These are phyloP conservation scores for Pseudopithomyces maydicus DNA, from an alignment of 2,329 filamentous ascomycete species.

Conservation along the genomic window DNA sequence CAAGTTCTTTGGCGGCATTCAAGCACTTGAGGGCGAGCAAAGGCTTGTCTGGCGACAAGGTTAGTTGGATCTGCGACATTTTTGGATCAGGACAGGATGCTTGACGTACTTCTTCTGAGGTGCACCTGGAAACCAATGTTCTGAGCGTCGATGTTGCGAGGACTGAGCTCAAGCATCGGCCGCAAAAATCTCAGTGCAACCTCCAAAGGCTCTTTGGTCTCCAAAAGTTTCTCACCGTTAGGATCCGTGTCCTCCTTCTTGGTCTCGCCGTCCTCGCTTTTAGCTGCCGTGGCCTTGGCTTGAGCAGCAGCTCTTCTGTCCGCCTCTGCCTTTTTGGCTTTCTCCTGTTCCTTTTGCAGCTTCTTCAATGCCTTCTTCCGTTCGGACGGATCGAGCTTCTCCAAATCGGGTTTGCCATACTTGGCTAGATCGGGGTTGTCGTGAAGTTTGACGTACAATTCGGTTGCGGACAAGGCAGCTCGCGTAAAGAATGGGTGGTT, in stretches of 20 bases:
- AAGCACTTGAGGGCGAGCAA: slow-evolving; percentile 87
- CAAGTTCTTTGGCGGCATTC: slow-evolving; percentile 71
- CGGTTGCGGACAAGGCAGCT: slow-evolving; percentile 79
- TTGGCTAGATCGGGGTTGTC: slow-evolving; percentile 74
- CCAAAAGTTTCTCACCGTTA: slow-evolving; percentile 76
- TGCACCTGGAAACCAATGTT: slow-evolving; percentile 89
- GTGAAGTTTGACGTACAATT: slow-evolving; percentile 77
- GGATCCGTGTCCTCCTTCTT: slow-evolving; percentile 95
- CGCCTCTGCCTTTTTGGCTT: slow-evolving; percentile 77
- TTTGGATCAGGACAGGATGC: neutral
- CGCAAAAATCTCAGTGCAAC: slow-evolving; percentile 86
- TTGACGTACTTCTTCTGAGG: slow-evolving; percentile 74
- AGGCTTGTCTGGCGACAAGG: slow-evolving; percentile 70
- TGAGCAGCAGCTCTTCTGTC: slow-evolving; percentile 80
- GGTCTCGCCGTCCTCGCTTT: slow-evolving; percentile 64
- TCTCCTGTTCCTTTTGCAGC: slow-evolving; percentile 74
- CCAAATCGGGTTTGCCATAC: slow-evolving; percentile 63
- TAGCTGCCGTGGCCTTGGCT: slow-evolving; percentile 61
- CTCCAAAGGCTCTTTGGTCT: slow-evolving; percentile 80
- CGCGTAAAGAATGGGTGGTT: slow-evolving; percentile 93
- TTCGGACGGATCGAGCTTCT: slow-evolving; percentile 62
- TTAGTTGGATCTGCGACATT: neutral
- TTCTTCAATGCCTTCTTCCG: slow-evolving; percentile 90
- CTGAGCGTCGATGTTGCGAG: slow-evolving; percentile 81
- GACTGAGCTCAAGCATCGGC: slow-evolving; percentile 81